Percentiles rank a stretch among this genome's conserved stretches.
These are phyloP conservation scores for Termitomyces sp. DNA, from an alignment of 768 basidiomycete species.

Conservation along the genomic window DNA sequence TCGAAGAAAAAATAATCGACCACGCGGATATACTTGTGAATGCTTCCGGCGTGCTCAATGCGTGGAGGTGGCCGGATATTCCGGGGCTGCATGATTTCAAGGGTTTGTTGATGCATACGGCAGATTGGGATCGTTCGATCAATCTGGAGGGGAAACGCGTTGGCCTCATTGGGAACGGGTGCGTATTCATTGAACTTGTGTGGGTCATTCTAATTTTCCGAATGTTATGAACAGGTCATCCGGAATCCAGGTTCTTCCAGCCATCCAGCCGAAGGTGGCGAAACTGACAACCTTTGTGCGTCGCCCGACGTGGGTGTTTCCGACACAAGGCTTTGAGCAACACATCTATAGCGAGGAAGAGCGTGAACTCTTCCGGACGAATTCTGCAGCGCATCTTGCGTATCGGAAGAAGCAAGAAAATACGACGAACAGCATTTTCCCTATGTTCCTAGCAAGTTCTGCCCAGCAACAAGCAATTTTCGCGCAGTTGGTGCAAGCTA, in stretches of 20 bases:
- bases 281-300: slow-evolving; percentile 29
- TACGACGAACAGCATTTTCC: slow-evolving; percentile 28
- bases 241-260: slow-evolving; percentile 27
- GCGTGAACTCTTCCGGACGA: slow-evolving; percentile 27
- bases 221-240: slow-evolving; percentile 20
- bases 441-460: slow-evolving; percentile 24
- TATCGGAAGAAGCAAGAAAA: slow-evolving; percentile 38
- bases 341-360: slow-evolving; percentile 35
- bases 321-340: slow-evolving; percentile 19
- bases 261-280: slow-evolving; percentile 27
- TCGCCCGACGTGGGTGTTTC: slow-evolving; percentile 25
- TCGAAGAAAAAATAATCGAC: slow-evolving; percentile 15
- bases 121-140: slow-evolving; percentile 22
- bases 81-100: slow-evolving; percentile 26
- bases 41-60: slow-evolving; percentile 27
- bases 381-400: slow-evolving; percentile 31
- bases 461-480: slow-evolving; percentile 24
- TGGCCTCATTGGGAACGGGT: slow-evolving; percentile 34
- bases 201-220: not conserved
- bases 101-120: slow-evolving; percentile 30
- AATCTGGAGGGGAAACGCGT: slow-evolving; percentile 29
- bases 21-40: slow-evolving; percentile 28
- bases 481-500: slow-evolving; percentile 23
- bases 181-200: not conserved
- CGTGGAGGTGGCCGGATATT: slow-evolving; percentile 34